Evolutionary conservation across 257 asterid species (phyloP).

Genomic region (Solanum gandarillasii): DNA sequence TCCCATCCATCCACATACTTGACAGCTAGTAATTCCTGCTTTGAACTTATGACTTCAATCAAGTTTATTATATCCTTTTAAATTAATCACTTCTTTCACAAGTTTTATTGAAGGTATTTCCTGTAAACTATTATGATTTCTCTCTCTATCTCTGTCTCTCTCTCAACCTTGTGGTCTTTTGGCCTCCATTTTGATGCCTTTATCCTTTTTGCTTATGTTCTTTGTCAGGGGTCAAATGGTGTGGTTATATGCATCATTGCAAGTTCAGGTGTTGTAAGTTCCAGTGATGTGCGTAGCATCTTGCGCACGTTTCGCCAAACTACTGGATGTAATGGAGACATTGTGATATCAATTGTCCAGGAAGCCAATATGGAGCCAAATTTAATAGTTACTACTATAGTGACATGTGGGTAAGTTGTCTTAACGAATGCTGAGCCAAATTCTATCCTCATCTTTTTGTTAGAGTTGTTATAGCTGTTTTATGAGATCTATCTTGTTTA

Average conservation of each 20-base stretch:
- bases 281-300: constrained; percentile 34
- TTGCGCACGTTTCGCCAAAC: constrained; percentile 39
- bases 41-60: neutral
- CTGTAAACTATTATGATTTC: neutral
- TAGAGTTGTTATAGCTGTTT: neutral
- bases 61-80: neutral
- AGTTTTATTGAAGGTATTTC: neutral
- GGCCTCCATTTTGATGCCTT: neutral
- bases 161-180: neutral
- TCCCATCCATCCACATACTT: neutral
- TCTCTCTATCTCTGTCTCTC: neutral
- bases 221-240: constrained; percentile 56
- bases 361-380: constrained; percentile 55
- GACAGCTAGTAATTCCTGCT: neutral
- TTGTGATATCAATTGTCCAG: constrained; percentile 40
- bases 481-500: neutral
- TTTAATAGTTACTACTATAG: constrained; percentile 48
- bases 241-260: constrained; percentile 63
- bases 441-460: neutral
- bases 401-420: constrained; percentile 61
- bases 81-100: neutral
- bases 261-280: constrained; percentile 49
- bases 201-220: constrained; percentile 2
- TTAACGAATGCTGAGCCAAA: neutral
- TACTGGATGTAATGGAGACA: constrained; percentile 41